Conservation (phyloP, 495 filamentous ascomycete species). For the Jackrogersella multiformis region DNA sequence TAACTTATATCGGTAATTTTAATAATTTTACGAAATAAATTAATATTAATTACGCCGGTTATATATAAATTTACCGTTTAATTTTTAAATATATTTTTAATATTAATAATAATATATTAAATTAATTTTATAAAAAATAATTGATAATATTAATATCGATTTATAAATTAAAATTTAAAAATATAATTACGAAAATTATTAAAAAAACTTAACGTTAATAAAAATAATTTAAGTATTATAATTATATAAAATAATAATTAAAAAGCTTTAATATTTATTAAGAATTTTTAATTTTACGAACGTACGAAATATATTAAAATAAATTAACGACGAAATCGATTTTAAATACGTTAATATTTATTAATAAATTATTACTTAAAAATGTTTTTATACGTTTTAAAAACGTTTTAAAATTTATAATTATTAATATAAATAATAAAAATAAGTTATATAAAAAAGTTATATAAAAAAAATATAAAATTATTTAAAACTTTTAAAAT, state of each 20-base stretch:
- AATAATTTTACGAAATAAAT: neutral
- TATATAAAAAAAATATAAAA: neutral
- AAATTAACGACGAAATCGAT: neutral
- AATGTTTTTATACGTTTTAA: neutral
- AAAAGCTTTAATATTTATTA: neutral
- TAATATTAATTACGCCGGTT: neutral
- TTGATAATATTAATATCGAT: neutral
- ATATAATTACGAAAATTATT: neutral
- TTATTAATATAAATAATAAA: neutral
- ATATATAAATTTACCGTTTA: neutral
- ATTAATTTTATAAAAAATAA: neutral
- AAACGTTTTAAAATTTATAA: neutral
- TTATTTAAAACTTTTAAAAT: neutral
- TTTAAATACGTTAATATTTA: no score
- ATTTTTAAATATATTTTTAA: slow-evolving; percentile 4
- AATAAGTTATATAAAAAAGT: neutral
- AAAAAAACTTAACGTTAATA: neutral
- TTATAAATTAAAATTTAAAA: slow-evolving; percentile 2
- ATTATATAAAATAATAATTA: slow-evolving; percentile 1
- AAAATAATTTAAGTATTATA: neutral
- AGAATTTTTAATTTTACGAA: neutral
- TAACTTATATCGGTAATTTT: neutral
- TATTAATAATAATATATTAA: neutral
- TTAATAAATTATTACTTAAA: neutral
- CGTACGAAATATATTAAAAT: neutral